Evolutionary conservation across 202 grass and related monocot genomes (phyloP), one percentile per base, ranked within the genome.

Genomic region (Zizania palustris): DNA sequence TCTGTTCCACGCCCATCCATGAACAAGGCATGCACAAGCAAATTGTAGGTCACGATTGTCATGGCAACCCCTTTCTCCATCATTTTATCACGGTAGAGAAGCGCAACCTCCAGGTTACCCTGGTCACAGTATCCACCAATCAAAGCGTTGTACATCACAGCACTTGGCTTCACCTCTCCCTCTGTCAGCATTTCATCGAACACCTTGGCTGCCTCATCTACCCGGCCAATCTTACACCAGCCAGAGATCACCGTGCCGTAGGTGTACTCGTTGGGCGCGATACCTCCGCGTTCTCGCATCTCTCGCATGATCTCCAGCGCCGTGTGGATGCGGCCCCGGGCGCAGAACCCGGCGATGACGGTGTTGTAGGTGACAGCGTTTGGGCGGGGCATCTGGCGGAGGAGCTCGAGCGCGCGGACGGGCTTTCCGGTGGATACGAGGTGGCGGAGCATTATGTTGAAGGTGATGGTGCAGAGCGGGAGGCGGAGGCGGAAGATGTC

Each of bases 391-490:
- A 97, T 97, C 80, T 76, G 64, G 14, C 76, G 87, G 36, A 97
- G 69, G 55, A 97, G 91, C 53, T 85, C 55, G 59, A 78, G 80
- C 35, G 93, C 90, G 48, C 89, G 89, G 69, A 45, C 80, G 35
- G 89, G 81, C 80, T 97, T 93, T 10, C 88, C 88, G 6, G 85
- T 59, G 39, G 73, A 74, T 68, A 85, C 93, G 76, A 97, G 83
- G 80, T 93, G 88, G 71, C 87, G 89, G 80, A 97, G 76, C 93
- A 97, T 97, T 20, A 97, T 93, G 68, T 97, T 97, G 66, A 91
- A 93, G 11, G 90, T 97, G 13, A 72, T 66, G 15, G 91, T 83
- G 43, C 45, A 87, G 13, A 89, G 87, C 22, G 78, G 85, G 44
- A 97, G 87, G 77, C 90, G 86, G 80, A 83, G 89, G 10, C 85